Evolutionary conservation across 371 early-diverging fungal species (phyloP), one percentile per base, ranked within the genome.

Genomic region (Cokeromyces recurvatus): DNA sequence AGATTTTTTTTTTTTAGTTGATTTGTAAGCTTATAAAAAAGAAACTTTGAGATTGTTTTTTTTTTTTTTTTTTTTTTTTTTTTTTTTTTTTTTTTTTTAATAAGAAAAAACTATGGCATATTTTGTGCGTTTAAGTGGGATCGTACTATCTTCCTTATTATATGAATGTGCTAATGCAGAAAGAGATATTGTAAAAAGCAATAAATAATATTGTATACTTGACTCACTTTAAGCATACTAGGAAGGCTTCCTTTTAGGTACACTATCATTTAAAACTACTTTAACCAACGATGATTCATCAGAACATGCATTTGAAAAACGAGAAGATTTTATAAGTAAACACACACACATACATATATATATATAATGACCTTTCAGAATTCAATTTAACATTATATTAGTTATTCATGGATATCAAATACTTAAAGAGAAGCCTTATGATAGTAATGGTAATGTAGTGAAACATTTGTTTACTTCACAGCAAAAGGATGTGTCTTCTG

Each of bases 361-460:
- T n/a, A n/a, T n/a, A n/a, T n/a, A n/a, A n/a, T n/a, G n/a, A n/a
- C n/a, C n/a, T n/a, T n/a, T n/a, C n/a, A n/a, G n/a, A n/a, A n/a
- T n/a, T n/a, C n/a, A n/a, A n/a, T n/a, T n/a, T n/a, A n/a, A n/a
- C n/a, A n/a, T n/a, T n/a, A n/a, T n/a, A n/a, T 10, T 43, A 58
- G 59, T 59, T 12, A 55, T 59, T 31, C 60, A 59, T 54, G 55
- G 60, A 6, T 59, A 43, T 32, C 51, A 50, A 22, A 40, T 54
- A 10, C 16, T 51, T 1, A 38, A 38, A 17, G 55, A 54, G 25
- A 43, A 51, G 19, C 57, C 57, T 1, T 57, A 57, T 24, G 48
- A 51, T 31, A 29, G 29, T 11, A 27, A 46, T 32, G 57, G 52
- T 15, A 57, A 32, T 9, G 20, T 38, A 11, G 42, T 43, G 20